A percentile compares a stretch with the other conserved stretches of the same genome.
These are phyloP conservation scores for Clavispora fructus DNA, from an alignment of 805 yeast genomes.

Conservation along the genomic window DNA sequence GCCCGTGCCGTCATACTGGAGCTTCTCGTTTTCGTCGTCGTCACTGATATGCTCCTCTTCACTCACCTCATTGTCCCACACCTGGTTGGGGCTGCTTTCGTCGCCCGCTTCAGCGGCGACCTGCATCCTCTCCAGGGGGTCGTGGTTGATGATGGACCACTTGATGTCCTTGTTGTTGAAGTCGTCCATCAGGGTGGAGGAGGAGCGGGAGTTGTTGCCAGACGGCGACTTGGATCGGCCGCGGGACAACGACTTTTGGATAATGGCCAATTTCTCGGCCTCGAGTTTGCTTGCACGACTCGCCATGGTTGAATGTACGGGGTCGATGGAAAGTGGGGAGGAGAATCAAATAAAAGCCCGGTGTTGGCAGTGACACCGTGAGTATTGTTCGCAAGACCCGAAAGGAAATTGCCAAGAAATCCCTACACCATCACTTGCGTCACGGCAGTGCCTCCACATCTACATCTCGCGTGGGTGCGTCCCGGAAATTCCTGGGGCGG, in stretches of 20 bases:
- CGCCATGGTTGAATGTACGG: conserved; percentile 19
- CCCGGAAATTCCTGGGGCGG: too few species aligned
- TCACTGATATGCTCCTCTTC: conserved; percentile 61
- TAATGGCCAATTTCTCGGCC: conserved; percentile 37
- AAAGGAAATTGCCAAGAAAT: neutral
- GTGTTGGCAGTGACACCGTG: neutral
- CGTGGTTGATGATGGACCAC: conserved; percentile 67
- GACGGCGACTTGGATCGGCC: conserved; percentile 36
- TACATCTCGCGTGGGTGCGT: too few species aligned
- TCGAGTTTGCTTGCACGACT: conserved; percentile 34
- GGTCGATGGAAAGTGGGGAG: neutral
- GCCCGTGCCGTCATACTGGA: conserved; percentile 58
- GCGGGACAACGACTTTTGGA: conserved; percentile 34
- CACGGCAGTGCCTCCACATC: neutral
- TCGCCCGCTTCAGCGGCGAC: conserved; percentile 4
- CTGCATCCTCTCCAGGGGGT: conserved; percentile 62
- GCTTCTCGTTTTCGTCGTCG: conserved; percentile 51
- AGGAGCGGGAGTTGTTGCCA: conserved; percentile 26
- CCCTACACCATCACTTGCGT: neutral
- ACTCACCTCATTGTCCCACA: conserved; percentile 33
- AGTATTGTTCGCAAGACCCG: neutral
- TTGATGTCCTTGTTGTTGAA: conserved; percentile 38
- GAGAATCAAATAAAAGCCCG: neutral
- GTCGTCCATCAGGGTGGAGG: conserved; percentile 33
- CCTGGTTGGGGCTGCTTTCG: conserved; percentile 1